Conservation (phyloP, 768 basidiomycete genomes). For the Chlorophyllum brunneum region DNA sequence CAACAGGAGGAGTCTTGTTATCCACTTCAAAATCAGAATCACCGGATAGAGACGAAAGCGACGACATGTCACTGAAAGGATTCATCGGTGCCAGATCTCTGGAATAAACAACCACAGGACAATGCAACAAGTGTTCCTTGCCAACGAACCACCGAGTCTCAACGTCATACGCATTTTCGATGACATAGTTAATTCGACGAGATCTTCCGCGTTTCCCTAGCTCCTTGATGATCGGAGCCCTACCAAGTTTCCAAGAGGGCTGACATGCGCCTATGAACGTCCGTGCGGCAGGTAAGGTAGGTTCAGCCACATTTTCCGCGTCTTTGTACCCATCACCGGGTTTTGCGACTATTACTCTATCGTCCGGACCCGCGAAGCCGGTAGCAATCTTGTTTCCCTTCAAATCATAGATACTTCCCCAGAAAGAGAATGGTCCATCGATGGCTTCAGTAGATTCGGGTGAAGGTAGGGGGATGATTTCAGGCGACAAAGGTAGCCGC, state of each 20-base stretch:
- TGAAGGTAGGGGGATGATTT: background rate
- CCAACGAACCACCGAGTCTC: slow-evolving; percentile 10
- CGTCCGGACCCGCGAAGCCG: background rate
- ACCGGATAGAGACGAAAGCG: slow-evolving; percentile 8
- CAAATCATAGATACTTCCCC: slow-evolving; percentile 8
- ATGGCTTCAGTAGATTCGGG: background rate
- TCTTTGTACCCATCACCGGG: background rate
- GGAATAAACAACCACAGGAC: slow-evolving; percentile 1
- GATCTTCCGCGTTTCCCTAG: background rate
- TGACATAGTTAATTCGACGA: background rate
- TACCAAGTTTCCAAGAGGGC: slow-evolving; percentile 14
- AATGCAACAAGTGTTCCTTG: slow-evolving; percentile 5
- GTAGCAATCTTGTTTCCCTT: slow-evolving; percentile 2
- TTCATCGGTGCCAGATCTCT: background rate
- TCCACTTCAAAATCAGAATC: slow-evolving; percentile 6
- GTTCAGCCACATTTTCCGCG: background rate
- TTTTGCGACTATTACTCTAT: slow-evolving; percentile 2
- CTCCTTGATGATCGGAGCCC: slow-evolving; percentile 9
- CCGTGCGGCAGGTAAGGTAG: background rate
- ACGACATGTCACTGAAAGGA: slow-evolving; percentile 9
- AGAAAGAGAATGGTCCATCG: background rate
- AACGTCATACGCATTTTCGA: background rate
- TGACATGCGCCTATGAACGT: slow-evolving; percentile 15
- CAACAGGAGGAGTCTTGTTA: background rate
- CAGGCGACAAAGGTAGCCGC: background rate